Evolutionary conservation across 2,329 filamentous ascomycete genomes (phyloP).

Genomic region (Sclerotinia sclerotiorum): DNA sequence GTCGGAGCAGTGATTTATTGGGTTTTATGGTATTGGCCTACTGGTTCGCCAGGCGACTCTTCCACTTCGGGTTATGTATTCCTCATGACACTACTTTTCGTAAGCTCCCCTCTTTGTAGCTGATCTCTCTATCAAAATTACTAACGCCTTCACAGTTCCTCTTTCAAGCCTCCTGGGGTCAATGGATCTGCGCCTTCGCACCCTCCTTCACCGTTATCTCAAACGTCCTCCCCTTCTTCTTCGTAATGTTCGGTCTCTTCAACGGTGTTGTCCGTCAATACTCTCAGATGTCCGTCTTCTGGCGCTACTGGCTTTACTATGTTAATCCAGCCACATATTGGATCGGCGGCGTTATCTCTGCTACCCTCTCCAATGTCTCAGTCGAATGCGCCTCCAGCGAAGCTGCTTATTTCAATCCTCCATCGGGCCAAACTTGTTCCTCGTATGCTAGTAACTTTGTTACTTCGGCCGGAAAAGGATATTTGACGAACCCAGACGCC

Average conservation of each 20-base stretch:
- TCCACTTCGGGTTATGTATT: slow-evolving; percentile 71
- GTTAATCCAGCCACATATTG: slow-evolving; percentile 67
- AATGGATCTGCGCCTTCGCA: slow-evolving; percentile 76
- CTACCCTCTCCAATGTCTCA: slow-evolving; percentile 54
- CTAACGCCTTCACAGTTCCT: slow-evolving; percentile 13
- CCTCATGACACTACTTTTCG: slow-evolving; percentile 73
- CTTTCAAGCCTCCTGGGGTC: slow-evolving; percentile 63
- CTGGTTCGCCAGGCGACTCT: slow-evolving; percentile 65
- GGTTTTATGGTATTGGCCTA: slow-evolving; percentile 74
- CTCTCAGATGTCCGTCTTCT: slow-evolving; percentile 46
- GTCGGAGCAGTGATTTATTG: slow-evolving; percentile 67
- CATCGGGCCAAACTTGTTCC: slow-evolving; percentile 61
- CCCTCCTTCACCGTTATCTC: slow-evolving; percentile 76
- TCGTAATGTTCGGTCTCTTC: slow-evolving; percentile 69
- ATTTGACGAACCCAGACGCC: slow-evolving; percentile 61
- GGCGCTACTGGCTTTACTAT: slow-evolving; percentile 52
- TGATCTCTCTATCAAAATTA: neutral
- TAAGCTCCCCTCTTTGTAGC: slow-evolving; percentile 20
- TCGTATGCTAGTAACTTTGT: slow-evolving; percentile 64
- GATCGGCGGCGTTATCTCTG: slow-evolving; percentile 67
- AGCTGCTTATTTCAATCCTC: slow-evolving; percentile 62
- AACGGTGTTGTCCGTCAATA: slow-evolving; percentile 72
- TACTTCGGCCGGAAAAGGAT: slow-evolving; percentile 50
- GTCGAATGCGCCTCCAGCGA: slow-evolving; percentile 54
- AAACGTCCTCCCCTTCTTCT: slow-evolving; percentile 49